A percentile compares a stretch with the other conserved stretches of the same genome.
Evolutionary conservation across 2,329 filamentous ascomycete genomes (phyloP).

Genomic region (Cercospora sp.): DNA sequence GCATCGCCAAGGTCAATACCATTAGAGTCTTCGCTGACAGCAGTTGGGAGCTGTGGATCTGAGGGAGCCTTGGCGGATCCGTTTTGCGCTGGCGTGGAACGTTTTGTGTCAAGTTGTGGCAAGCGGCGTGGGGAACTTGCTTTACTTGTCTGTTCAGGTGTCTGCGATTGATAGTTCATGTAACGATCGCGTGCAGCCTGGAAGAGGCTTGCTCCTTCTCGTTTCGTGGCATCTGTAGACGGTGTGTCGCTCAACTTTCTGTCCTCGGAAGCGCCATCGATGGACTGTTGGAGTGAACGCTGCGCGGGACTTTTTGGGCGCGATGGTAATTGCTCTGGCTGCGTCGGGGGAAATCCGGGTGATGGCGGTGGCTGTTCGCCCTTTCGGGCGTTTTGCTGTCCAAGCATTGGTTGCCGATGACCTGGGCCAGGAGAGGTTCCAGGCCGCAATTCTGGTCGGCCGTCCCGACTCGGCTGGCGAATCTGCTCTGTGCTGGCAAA

Average conservation of each 20-base stretch:
- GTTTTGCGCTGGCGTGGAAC: slow-evolving; percentile 19
- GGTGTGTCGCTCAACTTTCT: slow-evolving; percentile 20
- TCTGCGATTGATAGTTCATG: slow-evolving; percentile 26
- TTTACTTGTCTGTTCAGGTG: slow-evolving; percentile 12
- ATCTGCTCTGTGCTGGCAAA: slow-evolving; percentile 41
- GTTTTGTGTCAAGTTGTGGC: slow-evolving; percentile 25
- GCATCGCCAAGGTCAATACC: slow-evolving; percentile 30
- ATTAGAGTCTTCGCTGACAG: slow-evolving; percentile 29
- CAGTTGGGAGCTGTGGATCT: slow-evolving; percentile 21
- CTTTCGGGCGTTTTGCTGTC: slow-evolving; percentile 1
- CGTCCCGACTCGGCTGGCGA: slow-evolving; percentile 36
- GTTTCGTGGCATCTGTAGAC: slow-evolving; percentile 16
- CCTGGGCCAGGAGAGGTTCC: slow-evolving; percentile 33
- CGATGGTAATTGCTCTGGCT: slow-evolving; percentile 4
- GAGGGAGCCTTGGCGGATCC: slow-evolving; percentile 18
- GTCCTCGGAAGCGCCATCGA: slow-evolving; percentile 25
- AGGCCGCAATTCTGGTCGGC: slow-evolving; percentile 28
- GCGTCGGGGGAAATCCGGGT: slow-evolving; percentile 3
- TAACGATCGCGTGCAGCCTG: slow-evolving; percentile 32
- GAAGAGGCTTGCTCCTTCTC: slow-evolving; percentile 30
- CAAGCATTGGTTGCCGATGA: slow-evolving; percentile 3
- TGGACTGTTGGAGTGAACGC: slow-evolving; percentile 22
- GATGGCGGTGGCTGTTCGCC: slow-evolving; percentile 10
- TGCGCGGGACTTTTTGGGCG: slow-evolving; percentile 29
- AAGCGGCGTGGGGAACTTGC: slow-evolving; percentile 20